Conservation (phyloP, 108 stramenopile genomes). For the Asterionellopsis glacialis region DNA sequence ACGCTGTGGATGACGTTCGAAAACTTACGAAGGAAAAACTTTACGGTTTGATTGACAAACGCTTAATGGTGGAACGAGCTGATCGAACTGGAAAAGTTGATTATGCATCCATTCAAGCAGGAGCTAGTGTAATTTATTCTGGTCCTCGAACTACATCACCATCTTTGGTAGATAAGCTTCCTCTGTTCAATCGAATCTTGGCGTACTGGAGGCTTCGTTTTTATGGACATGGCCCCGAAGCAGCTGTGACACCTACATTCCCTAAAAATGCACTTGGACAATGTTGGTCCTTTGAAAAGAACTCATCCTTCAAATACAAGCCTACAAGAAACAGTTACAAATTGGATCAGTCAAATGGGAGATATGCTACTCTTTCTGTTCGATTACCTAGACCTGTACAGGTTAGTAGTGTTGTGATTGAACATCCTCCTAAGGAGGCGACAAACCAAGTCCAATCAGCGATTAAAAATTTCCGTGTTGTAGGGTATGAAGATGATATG, state of each 20-base stretch:
- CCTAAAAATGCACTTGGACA: conserved; percentile 53
- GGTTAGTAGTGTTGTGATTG: conserved; percentile 53
- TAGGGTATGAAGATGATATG: conserved; percentile 57
- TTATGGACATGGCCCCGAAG: conserved; percentile 79
- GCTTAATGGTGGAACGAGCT: conserved; percentile 52
- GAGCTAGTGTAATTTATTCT: conserved; percentile 51
- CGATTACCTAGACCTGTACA: conserved; percentile 34
- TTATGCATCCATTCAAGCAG: conserved; percentile 52
- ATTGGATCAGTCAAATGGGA: conserved; percentile 21
- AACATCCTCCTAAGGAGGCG: conserved; percentile 45
- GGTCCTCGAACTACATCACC: conserved; percentile 60
- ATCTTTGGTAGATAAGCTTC: conserved; percentile 58
- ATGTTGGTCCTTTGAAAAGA: conserved; percentile 71
- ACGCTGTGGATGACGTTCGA: too few species aligned
- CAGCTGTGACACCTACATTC: conserved; percentile 61
- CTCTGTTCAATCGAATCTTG: conserved; percentile 60
- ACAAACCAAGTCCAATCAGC: conserved; percentile 35
- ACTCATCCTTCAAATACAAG: background rate
- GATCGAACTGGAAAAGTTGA: conserved; percentile 67
- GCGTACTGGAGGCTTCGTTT: conserved; percentile 47
- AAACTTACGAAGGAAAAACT: background rate
- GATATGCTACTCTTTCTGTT: conserved; percentile 62
- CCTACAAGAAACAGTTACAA: background rate
- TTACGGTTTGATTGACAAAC: conserved; percentile 29
- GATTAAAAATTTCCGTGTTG: conserved; percentile 49